Percentiles rank a stretch among this genome's conserved stretches.
These are phyloP conservation scores for Vanrija pseudolonga DNA, from an alignment of 1,284 basidiomycete species.

Conservation along the genomic window DNA sequence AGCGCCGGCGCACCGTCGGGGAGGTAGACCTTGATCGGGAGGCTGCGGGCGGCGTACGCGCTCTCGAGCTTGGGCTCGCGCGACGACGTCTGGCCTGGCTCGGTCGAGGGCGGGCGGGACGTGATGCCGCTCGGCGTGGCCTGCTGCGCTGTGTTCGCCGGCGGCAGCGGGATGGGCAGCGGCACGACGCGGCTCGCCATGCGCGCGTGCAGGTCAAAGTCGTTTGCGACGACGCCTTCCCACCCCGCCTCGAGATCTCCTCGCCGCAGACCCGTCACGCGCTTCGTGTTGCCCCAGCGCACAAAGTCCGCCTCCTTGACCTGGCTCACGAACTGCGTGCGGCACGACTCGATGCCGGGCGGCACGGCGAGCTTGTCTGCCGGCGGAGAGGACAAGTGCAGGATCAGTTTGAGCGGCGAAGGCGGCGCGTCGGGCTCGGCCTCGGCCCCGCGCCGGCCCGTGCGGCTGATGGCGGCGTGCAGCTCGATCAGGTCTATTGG, in stretches of 20 bases:
- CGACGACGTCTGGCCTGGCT: constrained; percentile 57
- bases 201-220: constrained; percentile 90
- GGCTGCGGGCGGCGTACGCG: constrained; percentile 76
- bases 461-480: constrained; percentile 50
- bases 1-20: constrained; percentile 80
- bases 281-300: constrained; percentile 87
- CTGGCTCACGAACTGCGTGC: constrained; percentile 86
- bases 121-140: background rate
- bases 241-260: constrained; percentile 89
- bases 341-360: constrained; percentile 74
- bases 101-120: constrained; percentile 64
- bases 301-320: constrained; percentile 93
- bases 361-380: constrained; percentile 76
- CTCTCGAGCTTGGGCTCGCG: constrained; percentile 38
- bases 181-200: constrained; percentile 76
- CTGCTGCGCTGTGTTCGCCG: constrained; percentile 31
- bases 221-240: constrained; percentile 89
- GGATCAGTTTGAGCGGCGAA: constrained; percentile 65
- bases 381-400: constrained; percentile 73
- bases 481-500: constrained; percentile 88
- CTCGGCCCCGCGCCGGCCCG: background rate
- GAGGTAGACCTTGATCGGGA: constrained; percentile 84
- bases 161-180: constrained; percentile 59
- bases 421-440: constrained; percentile 3
- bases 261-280: constrained; percentile 81